Evolutionary conservation across 768 basidiomycete species (phyloP).

Genomic region (Tricholoma saponaceum): DNA sequence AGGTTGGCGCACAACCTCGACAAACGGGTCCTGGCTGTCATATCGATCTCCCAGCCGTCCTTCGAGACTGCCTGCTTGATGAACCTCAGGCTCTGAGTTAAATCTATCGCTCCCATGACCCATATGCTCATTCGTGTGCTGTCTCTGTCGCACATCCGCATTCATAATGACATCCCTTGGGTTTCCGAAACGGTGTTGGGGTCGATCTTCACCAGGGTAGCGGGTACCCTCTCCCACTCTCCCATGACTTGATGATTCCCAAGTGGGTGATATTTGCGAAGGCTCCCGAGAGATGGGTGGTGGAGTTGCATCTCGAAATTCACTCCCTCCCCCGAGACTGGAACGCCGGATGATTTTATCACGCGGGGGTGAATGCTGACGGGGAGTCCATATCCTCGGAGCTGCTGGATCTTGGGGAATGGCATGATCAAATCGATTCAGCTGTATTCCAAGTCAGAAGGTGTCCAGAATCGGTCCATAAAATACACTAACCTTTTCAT

Average conservation of each 20-base stretch:
- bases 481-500: background rate
- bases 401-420: conserved; percentile 3
- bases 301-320: conserved; percentile 17
- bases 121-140: conserved; percentile 3
- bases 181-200: conserved; percentile 8
- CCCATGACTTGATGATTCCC: conserved; percentile 12
- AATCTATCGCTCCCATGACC: conserved; percentile 2
- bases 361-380: conserved; percentile 16
- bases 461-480: background rate
- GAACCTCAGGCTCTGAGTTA: background rate
- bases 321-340: conserved; percentile 4
- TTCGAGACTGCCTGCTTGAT: conserved; percentile 14
- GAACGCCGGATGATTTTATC: conserved; percentile 3
- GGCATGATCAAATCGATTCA: conserved; percentile 2
- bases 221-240: conserved; percentile 9
- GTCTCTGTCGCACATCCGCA: conserved; percentile 2
- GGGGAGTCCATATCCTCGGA: conserved; percentile 18
- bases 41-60: conserved; percentile 19
- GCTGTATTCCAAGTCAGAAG: background rate
- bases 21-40: conserved; percentile 6
- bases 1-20: conserved; percentile 5
- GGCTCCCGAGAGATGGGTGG: conserved; percentile 26
- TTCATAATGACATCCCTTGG: conserved; percentile 7
- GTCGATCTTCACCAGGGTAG: conserved; percentile 9
- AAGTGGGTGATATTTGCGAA: conserved; percentile 20